A percentile compares a stretch with the other conserved stretches of the same genome.
phyloP scores from a whole-genome alignment of 805 yeast species.

The Zygoascus tannicola region DNA sequence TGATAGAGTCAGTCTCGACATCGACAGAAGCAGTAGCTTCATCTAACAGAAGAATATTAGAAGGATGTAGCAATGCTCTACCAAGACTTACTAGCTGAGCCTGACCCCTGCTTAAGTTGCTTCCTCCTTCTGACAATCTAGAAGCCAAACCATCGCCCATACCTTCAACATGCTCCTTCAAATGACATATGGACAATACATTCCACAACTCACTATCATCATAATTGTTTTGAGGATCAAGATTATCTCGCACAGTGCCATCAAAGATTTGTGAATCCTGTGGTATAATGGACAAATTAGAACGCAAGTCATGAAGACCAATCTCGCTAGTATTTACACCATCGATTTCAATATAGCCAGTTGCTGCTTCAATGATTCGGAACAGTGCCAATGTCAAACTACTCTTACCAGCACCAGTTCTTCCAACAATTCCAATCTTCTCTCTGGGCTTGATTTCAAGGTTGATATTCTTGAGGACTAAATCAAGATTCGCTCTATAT shows the following conservation, averaged over 20 bases:
- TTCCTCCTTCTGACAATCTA: conserved; percentile 57
- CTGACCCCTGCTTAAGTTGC: conserved; percentile 74
- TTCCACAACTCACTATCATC: conserved; percentile 50
- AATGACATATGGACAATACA: conserved; percentile 43
- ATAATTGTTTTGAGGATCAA: conserved; percentile 47
- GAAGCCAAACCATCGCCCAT: conserved; percentile 43
- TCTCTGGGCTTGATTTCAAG: conserved; percentile 64
- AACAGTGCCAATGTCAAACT: conserved; percentile 68
- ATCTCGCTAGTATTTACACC: conserved; percentile 44
- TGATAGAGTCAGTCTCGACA: conserved; percentile 64
- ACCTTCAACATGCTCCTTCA: conserved; percentile 40
- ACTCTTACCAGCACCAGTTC: conserved; percentile 86
- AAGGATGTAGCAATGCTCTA: conserved; percentile 60
- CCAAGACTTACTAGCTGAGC: conserved; percentile 72
- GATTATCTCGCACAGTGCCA: conserved; percentile 51
- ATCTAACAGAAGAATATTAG: conserved; percentile 64
- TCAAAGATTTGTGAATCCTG: conserved; percentile 62
- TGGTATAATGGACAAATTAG: conserved; percentile 53
- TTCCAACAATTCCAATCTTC: conserved; percentile 76
- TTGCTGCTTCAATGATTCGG: conserved; percentile 43
- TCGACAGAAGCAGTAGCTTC: conserved; percentile 80
- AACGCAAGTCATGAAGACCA: conserved; percentile 48
- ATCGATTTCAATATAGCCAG: conserved; percentile 47
- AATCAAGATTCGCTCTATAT: conserved; percentile 60
- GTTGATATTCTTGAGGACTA: conserved; percentile 59